These are phyloP conservation scores for Lepiota venenata DNA, from an alignment of 768 basidiomycete genomes.

Conservation along the genomic window DNA sequence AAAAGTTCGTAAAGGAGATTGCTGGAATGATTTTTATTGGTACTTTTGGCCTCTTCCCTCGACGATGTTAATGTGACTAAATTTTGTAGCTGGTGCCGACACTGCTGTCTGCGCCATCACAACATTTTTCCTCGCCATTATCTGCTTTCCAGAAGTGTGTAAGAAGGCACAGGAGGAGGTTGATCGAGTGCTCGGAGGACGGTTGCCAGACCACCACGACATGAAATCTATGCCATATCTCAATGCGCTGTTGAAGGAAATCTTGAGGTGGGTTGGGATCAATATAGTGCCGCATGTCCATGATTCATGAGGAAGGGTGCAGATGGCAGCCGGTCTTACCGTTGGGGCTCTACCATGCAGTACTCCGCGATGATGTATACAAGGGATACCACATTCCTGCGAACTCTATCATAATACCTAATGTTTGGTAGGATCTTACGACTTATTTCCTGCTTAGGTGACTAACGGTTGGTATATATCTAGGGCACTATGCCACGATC, in stretches of 20 bases:
- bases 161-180: slow-evolving; percentile 37
- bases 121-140: slow-evolving; percentile 15
- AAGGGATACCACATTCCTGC: slow-evolving; percentile 15
- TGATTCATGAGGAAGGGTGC: neutral
- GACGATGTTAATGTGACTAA: neutral
- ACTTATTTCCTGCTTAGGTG: neutral
- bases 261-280: slow-evolving; percentile 13
- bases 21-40: slow-evolving; percentile 18
- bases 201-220: slow-evolving; percentile 17
- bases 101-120: slow-evolving; percentile 8
- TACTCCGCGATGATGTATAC: slow-evolving; percentile 12
- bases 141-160: slow-evolving; percentile 28
- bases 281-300: slow-evolving; percentile 11
- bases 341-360: slow-evolving; percentile 18
- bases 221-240: slow-evolving; percentile 17
- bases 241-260: slow-evolving; percentile 18
- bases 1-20: slow-evolving; percentile 14
- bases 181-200: slow-evolving; percentile 25
- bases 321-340: slow-evolving; percentile 8
- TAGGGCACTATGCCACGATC: slow-evolving; percentile 37
- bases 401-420: slow-evolving; percentile 7
- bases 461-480: slow-evolving; percentile 21
- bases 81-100: slow-evolving; percentile 9
- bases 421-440: slow-evolving; percentile 13
- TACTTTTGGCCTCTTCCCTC: neutral